Evolutionary conservation across 345 rosid species (phyloP), one percentile per base, ranked within the genome.

Genomic region (Dovyalis caffra): DNA sequence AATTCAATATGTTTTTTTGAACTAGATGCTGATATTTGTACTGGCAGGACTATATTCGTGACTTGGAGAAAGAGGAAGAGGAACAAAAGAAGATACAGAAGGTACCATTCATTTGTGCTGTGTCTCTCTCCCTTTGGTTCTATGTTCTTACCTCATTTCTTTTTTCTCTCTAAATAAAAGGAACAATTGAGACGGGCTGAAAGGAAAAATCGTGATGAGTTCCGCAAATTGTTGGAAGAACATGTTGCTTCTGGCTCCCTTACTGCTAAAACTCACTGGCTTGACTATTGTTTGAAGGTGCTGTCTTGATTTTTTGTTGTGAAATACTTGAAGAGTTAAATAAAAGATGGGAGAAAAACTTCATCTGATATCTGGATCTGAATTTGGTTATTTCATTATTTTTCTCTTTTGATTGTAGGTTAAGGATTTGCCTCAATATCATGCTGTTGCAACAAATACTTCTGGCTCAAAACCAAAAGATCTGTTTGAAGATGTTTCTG

Each of bases 391-490:
- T 20, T 9, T 7, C 25, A 33, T 3, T n/a, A 29, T 40, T 53
- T n/a, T 28, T 66, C 26, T 68, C 62, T 73, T 49, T 62, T 75
- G 35, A 64, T 66, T 79, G 49, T 81, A 95, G 99, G 87, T 93
- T 57, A 90, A 85, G 80, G 98, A 95, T 53, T 83, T 85, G 71
- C 91, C 96, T 40, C 93, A 87, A 74, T 95, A 95, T 88, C 87
- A 80, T 62, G 97, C 96, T 82, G 90, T 95, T 89, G 99, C 92
- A 74, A 84, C 91, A 68, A 95, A 95, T 49, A 86, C 77, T 16
- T 91, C 92, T 58, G 99, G 99, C 74, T 95, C 98, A 72, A 89
- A 90, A 28, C 98, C 99, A 0, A 95, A 88, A 85, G 98, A 95
- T 76, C 87, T 95, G 89, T 95, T 93, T 78, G 99, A 93, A 83